These are phyloP conservation scores for Pythium biforme DNA, from an alignment of 352 stramenopile species.

Conservation along the genomic window DNA sequence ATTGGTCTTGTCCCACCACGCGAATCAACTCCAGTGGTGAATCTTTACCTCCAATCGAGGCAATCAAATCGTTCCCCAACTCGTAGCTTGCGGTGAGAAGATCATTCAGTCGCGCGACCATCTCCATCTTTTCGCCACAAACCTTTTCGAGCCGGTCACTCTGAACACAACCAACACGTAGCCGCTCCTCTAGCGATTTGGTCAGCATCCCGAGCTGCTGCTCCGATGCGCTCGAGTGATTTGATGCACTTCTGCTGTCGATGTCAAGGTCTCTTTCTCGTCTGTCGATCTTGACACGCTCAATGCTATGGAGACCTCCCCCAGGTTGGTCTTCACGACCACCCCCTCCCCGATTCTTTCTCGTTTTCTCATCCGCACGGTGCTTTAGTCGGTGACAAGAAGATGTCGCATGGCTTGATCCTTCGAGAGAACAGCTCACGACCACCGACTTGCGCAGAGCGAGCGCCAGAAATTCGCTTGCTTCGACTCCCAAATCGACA, in stretches of 20 bases:
- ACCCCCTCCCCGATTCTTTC: constrained; percentile 26
- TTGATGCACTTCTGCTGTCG: neutral
- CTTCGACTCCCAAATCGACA: neutral
- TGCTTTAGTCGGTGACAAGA: constrained; percentile 28
- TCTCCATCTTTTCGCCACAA: constrained; percentile 39
- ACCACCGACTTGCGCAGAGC: constrained; percentile 19
- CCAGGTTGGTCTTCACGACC: constrained; percentile 10
- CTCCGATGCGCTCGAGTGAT: constrained; percentile 18
- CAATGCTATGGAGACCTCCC: constrained; percentile 42
- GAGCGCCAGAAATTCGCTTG: constrained; percentile 2
- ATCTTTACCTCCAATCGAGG: neutral
- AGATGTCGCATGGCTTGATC: neutral
- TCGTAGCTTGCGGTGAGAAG: constrained; percentile 24
- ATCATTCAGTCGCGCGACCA: constrained; percentile 33
- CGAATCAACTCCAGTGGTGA: neutral
- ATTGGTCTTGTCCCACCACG: neutral
- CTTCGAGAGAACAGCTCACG: neutral
- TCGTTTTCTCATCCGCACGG: constrained; percentile 21
- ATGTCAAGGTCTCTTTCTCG: constrained; percentile 7
- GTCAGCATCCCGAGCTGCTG: constrained; percentile 48
- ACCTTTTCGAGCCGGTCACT: constrained; percentile 41
- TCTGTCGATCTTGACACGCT: constrained; percentile 45
- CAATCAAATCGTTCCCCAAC: neutral
- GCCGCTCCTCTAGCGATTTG: constrained; percentile 40
- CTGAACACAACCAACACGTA: constrained; percentile 36